Evolutionary conservation across 257 asterid species (phyloP).

Genomic region (Petunia secreta): DNA sequence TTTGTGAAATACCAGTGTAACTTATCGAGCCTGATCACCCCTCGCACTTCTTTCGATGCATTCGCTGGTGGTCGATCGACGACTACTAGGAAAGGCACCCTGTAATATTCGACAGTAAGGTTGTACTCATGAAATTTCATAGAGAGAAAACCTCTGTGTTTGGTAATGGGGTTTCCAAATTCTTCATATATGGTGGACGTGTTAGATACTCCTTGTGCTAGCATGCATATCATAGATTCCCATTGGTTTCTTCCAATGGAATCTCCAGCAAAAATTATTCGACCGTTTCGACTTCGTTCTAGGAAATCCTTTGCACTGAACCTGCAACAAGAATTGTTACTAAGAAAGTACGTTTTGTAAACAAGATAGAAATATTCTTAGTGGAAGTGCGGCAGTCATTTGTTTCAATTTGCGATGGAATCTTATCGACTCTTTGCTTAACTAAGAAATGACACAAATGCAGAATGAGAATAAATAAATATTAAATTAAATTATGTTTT

Average conservation of each 20-base stretch:
- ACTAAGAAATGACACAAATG: too few relatives aligned
- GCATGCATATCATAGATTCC: slow-evolving; percentile 93
- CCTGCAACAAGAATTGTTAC: slow-evolving; percentile 29
- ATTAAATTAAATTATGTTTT: too few relatives aligned
- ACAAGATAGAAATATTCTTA: too few relatives aligned
- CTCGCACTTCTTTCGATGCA: slow-evolving; percentile 58
- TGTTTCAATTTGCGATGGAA: too few relatives aligned
- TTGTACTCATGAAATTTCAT: slow-evolving; percentile 78
- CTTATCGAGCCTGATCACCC: slow-evolving; percentile 68
- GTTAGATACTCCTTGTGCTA: slow-evolving; percentile 69
- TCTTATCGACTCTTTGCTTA: too few relatives aligned
- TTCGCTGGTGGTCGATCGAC: slow-evolving; percentile 55
- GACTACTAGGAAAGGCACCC: slow-evolving; percentile 77
- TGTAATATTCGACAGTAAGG: slow-evolving; percentile 77
- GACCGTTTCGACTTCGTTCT: slow-evolving; percentile 48
- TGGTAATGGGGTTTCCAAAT: slow-evolving; percentile 76
- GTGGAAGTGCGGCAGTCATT: background rate
- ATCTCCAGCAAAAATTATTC: slow-evolving; percentile 90
- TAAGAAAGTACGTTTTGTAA: background rate
- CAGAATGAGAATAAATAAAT: too few relatives aligned
- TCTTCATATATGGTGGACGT: slow-evolving; percentile 62
- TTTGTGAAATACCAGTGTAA: slow-evolving; percentile 75
- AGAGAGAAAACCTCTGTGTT: slow-evolving; percentile 82
- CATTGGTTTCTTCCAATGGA: slow-evolving; percentile 96
- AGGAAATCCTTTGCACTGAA: slow-evolving; percentile 71